These are phyloP conservation scores for Penicillium coffeae DNA, from an alignment of 495 filamentous ascomycete species.

Conservation along the genomic window DNA sequence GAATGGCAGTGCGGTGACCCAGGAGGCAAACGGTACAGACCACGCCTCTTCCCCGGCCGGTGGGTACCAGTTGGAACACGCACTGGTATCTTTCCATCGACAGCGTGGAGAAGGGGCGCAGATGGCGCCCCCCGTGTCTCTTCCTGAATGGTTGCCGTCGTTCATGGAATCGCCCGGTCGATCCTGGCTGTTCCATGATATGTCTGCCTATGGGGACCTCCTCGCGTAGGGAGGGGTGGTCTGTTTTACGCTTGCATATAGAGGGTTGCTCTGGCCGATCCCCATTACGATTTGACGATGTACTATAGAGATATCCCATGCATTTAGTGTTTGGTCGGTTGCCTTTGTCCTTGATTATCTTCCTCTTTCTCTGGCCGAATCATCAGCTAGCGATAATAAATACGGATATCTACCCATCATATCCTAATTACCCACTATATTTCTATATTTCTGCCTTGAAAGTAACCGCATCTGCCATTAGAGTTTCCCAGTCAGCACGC, in stretches of 20 bases:
- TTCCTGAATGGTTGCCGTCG: conserved; percentile 15
- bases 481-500: too few relatives aligned
- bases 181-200: conserved; percentile 13
- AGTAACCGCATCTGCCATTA: too few relatives aligned
- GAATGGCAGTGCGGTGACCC: neutral
- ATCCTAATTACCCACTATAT: too few relatives aligned
- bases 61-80: conserved; percentile 10
- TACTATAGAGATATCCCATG: neutral
- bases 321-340: neutral
- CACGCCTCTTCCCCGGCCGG: neutral
- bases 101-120: conserved; percentile 1
- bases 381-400: too few relatives aligned
- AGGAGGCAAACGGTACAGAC: neutral
- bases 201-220: conserved; percentile 8
- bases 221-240: conserved; percentile 1
- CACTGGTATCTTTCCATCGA: conserved; percentile 12
- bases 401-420: too few relatives aligned
- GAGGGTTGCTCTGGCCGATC: neutral
- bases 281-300: neutral
- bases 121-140: neutral
- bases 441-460: too few relatives aligned
- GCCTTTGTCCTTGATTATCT: neutral
- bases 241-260: neutral
- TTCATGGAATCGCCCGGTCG: conserved; percentile 13
- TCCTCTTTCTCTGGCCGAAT: neutral